These are phyloP conservation scores for Cordyceps fumosorosea DNA, from an alignment of 2,329 filamentous ascomycete species.

Conservation along the genomic window DNA sequence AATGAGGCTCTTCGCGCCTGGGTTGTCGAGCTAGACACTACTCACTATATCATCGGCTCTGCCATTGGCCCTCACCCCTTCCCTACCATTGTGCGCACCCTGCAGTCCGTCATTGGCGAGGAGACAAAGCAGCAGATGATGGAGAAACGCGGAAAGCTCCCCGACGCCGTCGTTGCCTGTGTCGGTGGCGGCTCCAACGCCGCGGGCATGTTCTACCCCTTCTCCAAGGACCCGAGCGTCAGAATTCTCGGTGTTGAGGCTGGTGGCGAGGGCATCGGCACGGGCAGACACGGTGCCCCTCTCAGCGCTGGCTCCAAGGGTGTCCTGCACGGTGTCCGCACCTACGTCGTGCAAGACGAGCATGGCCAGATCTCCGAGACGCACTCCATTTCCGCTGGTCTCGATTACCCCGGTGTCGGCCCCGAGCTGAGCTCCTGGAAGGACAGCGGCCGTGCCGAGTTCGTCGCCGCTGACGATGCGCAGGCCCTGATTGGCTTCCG, in stretches of 20 bases:
- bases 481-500: conserved; percentile 85
- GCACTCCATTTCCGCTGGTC: conserved; percentile 90
- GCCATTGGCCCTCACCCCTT: conserved; percentile 97
- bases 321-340: conserved; percentile 91
- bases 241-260: conserved; percentile 92
- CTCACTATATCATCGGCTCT: conserved; percentile 96
- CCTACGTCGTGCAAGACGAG: conserved; percentile 88
- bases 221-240: conserved; percentile 75
- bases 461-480: conserved; percentile 85
- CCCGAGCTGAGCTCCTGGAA: conserved; percentile 93
- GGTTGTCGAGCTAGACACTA: conserved; percentile 88
- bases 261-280: conserved; percentile 87
- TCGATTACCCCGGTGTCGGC: conserved; percentile 95
- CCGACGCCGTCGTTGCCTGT: conserved; percentile 92
- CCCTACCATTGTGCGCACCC: conserved; percentile 93
- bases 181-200: conserved; percentile 95
- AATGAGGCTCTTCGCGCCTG: conserved; percentile 93
- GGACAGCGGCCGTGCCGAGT: conserved; percentile 77
- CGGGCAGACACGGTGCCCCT: conserved; percentile 78
- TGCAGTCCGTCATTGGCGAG: conserved; percentile 92
- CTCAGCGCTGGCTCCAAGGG: conserved; percentile 81
- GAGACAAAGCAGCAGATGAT: conserved; percentile 93
- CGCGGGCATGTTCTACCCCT: conserved; percentile 97
- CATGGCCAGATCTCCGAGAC: conserved; percentile 93
- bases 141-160: conserved; percentile 76